phyloP scores from a whole-genome alignment of 306 rosid genomes.

The Prunus kanzakura region DNA sequence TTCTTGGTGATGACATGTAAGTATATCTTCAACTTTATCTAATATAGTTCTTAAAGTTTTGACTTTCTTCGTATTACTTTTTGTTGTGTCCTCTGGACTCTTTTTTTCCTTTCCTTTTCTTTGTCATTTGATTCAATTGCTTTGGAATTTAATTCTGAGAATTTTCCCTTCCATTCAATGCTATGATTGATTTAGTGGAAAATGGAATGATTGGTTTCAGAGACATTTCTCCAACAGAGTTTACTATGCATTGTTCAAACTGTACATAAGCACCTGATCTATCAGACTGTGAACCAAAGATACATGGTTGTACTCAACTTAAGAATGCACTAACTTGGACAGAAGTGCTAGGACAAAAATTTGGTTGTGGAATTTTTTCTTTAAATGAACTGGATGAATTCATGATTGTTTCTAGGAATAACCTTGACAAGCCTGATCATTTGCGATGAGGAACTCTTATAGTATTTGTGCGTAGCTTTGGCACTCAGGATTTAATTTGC shows the following conservation, averaged over 20 bases:
- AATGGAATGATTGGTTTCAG: not conserved
- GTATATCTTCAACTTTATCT: conserved; percentile 14
- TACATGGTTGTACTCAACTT: too few species aligned
- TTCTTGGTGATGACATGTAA: conserved; percentile 98
- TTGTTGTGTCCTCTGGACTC: not conserved
- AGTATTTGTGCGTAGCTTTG: too few species aligned
- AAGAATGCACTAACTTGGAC: not conserved
- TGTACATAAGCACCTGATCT: not conserved
- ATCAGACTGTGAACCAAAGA: not conserved
- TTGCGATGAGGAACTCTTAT: too few species aligned
- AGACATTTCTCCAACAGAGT: not conserved
- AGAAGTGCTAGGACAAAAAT: not conserved
- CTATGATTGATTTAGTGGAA: not conserved
- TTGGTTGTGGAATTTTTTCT: not conserved
- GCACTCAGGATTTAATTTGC: too few species aligned
- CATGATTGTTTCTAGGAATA: too few species aligned
- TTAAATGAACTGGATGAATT: too few species aligned
- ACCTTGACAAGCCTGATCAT: too few species aligned
- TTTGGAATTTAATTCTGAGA: not conserved
- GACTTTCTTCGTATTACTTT: not conserved
- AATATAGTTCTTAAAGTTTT: not conserved
- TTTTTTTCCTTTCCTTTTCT: not conserved
- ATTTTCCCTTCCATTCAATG: not conserved
- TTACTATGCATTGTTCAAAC: not conserved
- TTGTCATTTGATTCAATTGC: not conserved